phyloP scores from a whole-genome alignment of 352 stramenopile species.

The Pythium diclinum region DNA sequence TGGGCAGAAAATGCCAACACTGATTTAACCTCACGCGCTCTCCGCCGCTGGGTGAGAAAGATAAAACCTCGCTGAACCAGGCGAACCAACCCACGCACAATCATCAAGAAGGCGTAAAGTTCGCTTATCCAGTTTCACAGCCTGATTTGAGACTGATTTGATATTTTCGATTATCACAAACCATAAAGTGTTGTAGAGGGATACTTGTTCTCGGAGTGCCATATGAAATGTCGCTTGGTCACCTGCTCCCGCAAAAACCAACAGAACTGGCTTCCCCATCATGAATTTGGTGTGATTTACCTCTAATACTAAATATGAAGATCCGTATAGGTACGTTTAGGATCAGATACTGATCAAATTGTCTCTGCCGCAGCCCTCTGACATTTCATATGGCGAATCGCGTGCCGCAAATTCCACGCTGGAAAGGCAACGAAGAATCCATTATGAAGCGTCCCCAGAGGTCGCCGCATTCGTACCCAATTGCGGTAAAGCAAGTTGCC shows the following conservation, averaged over 20 bases:
- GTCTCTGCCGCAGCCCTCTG: background rate
- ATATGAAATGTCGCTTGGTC: background rate
- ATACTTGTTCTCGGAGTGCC: background rate
- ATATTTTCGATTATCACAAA: too few relatives aligned
- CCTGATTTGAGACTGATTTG: background rate
- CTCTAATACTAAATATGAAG: background rate
- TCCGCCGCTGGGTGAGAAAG: background rate
- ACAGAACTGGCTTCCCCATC: background rate
- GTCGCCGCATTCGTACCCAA: too few relatives aligned
- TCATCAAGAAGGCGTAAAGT: background rate
- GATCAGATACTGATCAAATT: too few relatives aligned
- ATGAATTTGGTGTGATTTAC: background rate
- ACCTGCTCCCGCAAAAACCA: background rate
- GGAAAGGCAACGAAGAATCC: background rate
- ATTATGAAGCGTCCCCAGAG: background rate
- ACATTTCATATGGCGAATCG: background rate
- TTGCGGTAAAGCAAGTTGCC: background rate
- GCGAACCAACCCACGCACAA: conserved; percentile 10
- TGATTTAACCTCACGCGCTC: conserved; percentile 30
- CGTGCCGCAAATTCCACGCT: background rate
- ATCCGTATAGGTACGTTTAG: background rate
- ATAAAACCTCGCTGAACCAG: conserved; percentile 2
- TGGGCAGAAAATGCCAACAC: conserved; percentile 3
- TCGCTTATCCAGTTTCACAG: conserved; percentile 6
- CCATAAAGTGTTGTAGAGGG: background rate